A percentile compares a stretch with the other conserved stretches of the same genome.
Conservation (phyloP, 805 yeast species). For the Ogataea ganodermae region DNA sequence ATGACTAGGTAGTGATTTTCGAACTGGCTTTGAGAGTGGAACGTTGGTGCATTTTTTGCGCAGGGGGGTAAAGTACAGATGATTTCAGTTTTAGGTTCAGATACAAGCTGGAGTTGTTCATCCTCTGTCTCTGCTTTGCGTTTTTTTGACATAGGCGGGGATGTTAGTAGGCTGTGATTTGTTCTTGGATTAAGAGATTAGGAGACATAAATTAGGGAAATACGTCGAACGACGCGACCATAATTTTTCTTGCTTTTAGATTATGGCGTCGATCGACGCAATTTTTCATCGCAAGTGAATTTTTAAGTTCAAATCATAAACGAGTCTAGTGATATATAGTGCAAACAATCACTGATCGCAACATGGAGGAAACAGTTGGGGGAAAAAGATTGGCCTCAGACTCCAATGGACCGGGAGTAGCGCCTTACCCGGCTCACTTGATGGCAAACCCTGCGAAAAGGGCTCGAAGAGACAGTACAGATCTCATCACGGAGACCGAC, state of each 20-base stretch:
- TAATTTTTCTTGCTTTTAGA: neutral
- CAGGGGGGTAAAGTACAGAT: conserved; percentile 4
- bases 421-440: conserved; percentile 13
- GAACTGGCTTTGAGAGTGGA: conserved; percentile 13
- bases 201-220: neutral
- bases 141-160: neutral
- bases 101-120: too few species aligned
- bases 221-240: neutral
- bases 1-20: conserved; percentile 29
- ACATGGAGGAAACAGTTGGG: neutral
- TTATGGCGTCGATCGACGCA: conserved; percentile 4
- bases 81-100: too few species aligned
- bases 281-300: neutral
- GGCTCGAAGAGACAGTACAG: conserved; percentile 7
- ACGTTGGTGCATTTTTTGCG: neutral
- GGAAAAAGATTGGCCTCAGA: neutral
- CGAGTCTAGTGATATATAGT: too few species aligned
- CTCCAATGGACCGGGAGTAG: neutral
- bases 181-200: neutral
- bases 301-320: neutral
- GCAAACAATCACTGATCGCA: too few species aligned
- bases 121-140: neutral
- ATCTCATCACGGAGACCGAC: conserved; percentile 5
- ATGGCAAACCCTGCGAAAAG: conserved; percentile 2
- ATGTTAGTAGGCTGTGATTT: neutral